Conservation (phyloP, 2,329 filamentous ascomycete species). For the Rhinocladiella similis region DNA sequence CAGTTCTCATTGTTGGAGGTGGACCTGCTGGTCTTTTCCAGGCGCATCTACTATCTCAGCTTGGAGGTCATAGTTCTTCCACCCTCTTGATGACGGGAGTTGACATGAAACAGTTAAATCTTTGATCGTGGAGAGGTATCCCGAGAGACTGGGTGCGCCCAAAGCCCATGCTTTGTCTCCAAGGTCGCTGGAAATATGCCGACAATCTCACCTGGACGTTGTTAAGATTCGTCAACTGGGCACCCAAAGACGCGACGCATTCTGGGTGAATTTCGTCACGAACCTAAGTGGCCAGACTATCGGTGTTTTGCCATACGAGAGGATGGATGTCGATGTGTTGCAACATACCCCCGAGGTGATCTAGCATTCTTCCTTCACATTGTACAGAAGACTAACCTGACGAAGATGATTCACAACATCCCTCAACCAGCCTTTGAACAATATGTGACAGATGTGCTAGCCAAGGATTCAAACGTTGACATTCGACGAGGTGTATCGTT, state of each 20-base stretch:
- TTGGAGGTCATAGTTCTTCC: conserved; percentile 29
- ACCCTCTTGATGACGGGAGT: neutral
- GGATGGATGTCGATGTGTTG: conserved; percentile 33
- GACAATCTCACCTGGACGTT: conserved; percentile 32
- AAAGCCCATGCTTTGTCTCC: conserved; percentile 35
- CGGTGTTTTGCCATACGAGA: conserved; percentile 36
- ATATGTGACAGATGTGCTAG: conserved; percentile 12
- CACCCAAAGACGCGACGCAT: conserved; percentile 36
- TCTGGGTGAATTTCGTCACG: conserved; percentile 45
- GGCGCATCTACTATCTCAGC: conserved; percentile 36
- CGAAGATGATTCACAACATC: conserved; percentile 22
- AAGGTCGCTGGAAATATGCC: conserved; percentile 33
- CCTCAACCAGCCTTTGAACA: conserved; percentile 19
- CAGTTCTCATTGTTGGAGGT: conserved; percentile 40
- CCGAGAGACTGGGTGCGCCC: conserved; percentile 30
- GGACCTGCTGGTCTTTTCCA: conserved; percentile 40
- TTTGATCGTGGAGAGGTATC: conserved; percentile 30
- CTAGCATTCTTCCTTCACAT: conserved; percentile 5
- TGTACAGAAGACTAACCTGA: neutral
- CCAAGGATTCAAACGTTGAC: conserved; percentile 14
- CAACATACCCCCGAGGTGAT: conserved; percentile 38
- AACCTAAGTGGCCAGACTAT: conserved; percentile 39
- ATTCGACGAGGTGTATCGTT: conserved; percentile 31
- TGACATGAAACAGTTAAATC: conserved; percentile 27
- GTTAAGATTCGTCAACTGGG: conserved; percentile 31